Percentiles rank a stretch among this genome's conserved stretches.
phyloP scores from a whole-genome alignment of 306 rosid genomes.

The Prunus fruticosa region DNA sequence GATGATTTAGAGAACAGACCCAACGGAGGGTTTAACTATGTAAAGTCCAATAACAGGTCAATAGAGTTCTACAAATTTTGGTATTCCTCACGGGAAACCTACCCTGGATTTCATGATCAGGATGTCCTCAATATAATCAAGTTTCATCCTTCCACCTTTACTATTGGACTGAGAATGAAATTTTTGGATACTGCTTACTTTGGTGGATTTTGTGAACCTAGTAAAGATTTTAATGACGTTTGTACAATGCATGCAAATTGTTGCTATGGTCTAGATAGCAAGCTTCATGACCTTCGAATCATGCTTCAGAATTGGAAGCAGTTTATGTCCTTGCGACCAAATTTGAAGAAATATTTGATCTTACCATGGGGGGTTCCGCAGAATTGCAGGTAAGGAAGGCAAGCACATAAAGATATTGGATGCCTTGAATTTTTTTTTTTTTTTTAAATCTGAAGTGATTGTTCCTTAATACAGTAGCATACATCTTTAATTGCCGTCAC shows the following conservation, averaged over 20 bases:
- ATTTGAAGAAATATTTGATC: constrained; percentile 49
- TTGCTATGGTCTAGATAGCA: constrained; percentile 77
- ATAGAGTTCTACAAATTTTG: constrained; percentile 83
- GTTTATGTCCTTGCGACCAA: constrained; percentile 67
- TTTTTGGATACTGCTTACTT: constrained; percentile 86
- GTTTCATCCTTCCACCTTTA: constrained; percentile 50
- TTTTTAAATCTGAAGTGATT: neutral
- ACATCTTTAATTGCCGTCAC: constrained; percentile 8
- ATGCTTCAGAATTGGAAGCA: constrained; percentile 88
- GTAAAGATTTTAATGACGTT: constrained; percentile 84
- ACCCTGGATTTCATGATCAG: constrained; percentile 91
- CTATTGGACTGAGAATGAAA: constrained; percentile 62
- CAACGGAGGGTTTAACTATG: constrained; percentile 92
- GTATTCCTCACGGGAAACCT: constrained; percentile 70
- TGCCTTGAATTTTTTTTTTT: neutral
- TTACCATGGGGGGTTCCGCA: constrained; percentile 88
- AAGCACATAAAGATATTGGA: neutral
- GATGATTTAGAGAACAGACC: constrained; percentile 68
- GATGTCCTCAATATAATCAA: constrained; percentile 92
- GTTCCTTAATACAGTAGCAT: neutral
- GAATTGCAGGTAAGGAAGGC: constrained; percentile 61
- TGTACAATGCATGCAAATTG: constrained; percentile 99
- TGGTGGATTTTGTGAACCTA: constrained; percentile 97
- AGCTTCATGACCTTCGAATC: constrained; percentile 81
- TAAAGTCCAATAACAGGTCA: constrained; percentile 78